Evolutionary conservation across 2,329 filamentous ascomycete genomes (phyloP).

Genomic region (Fusarium sp.): DNA sequence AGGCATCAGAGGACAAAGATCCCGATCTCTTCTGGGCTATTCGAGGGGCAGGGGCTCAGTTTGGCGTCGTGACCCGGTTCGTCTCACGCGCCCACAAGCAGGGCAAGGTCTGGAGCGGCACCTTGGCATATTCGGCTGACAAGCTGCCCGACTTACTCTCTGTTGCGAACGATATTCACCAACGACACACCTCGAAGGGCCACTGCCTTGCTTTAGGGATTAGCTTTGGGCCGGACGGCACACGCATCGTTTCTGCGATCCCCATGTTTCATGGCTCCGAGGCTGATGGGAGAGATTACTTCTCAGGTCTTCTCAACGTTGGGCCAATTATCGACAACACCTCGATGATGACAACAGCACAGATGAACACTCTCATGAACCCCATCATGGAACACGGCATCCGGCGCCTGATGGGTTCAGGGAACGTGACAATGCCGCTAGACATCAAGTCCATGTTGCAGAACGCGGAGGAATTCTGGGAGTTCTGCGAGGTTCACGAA

Average conservation of each 20-base stretch:
- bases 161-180: constrained; percentile 38
- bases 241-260: constrained; percentile 32
- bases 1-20: constrained; percentile 54
- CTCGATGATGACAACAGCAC: constrained; percentile 34
- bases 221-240: constrained; percentile 34
- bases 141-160: constrained; percentile 40
- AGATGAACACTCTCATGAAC: constrained; percentile 41
- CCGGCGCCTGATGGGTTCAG: constrained; percentile 41
- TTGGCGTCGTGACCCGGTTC: constrained; percentile 57
- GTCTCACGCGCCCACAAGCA: constrained; percentile 44
- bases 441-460: constrained; percentile 41
- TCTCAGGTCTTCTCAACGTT: constrained; percentile 32
- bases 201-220: constrained; percentile 42
- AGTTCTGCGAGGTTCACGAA: constrained; percentile 31
- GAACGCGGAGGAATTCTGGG: constrained; percentile 45
- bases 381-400: constrained; percentile 41
- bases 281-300: constrained; percentile 29
- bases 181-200: constrained; percentile 21
- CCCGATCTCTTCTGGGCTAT: constrained; percentile 62
- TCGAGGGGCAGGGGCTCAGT: constrained; percentile 59
- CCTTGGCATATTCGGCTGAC: constrained; percentile 40
- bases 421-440: constrained; percentile 51
- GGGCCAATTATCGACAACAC: constrained; percentile 16
- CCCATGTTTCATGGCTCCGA: constrained; percentile 38
- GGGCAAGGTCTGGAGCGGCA: constrained; percentile 47